phyloP scores from a whole-genome alignment of 2,329 filamentous ascomycete species.

The Monosporascus sp. region DNA sequence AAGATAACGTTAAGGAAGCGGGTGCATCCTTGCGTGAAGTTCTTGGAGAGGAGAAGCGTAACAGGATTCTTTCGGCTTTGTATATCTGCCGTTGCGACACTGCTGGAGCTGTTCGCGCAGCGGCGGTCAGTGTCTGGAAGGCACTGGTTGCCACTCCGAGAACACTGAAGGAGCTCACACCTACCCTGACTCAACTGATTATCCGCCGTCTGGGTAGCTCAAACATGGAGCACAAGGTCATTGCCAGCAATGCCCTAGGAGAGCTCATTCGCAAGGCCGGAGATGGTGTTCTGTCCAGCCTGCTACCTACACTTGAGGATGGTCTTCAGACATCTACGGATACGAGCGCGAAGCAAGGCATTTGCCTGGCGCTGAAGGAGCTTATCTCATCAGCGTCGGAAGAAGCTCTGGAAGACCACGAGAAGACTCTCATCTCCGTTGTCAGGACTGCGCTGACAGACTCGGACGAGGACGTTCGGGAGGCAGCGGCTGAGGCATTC shows the following conservation, averaged over 20 bases:
- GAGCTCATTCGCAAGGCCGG: slow-evolving; percentile 96
- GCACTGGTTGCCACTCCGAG: slow-evolving; percentile 86
- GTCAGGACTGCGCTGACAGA: slow-evolving; percentile 91
- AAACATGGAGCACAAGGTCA: slow-evolving; percentile 98
- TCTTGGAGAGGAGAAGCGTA: slow-evolving; percentile 90
- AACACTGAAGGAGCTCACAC: slow-evolving; percentile 91
- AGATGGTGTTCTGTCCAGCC: slow-evolving; percentile 80
- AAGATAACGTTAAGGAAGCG: slow-evolving; percentile 75
- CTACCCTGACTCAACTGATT: slow-evolving; percentile 89
- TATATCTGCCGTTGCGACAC: slow-evolving; percentile 99
- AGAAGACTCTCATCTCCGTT: slow-evolving; percentile 90
- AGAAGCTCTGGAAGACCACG: slow-evolving; percentile 87
- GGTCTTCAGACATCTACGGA: slow-evolving; percentile 84
- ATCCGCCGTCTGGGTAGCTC: slow-evolving; percentile 90
- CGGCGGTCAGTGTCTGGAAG: slow-evolving; percentile 94
- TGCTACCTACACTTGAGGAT: slow-evolving; percentile 88
- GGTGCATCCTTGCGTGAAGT: slow-evolving; percentile 90
- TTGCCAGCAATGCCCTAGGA: slow-evolving; percentile 93
- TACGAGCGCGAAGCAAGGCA: slow-evolving; percentile 90
- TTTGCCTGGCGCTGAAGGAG: slow-evolving; percentile 92
- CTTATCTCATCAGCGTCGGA: slow-evolving; percentile 83
- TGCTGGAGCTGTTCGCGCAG: slow-evolving; percentile 80
- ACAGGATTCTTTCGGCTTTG: slow-evolving; percentile 93
- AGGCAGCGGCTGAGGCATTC: slow-evolving; percentile 95
- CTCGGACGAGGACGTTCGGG: slow-evolving; percentile 80